phyloP scores from a whole-genome alignment of 2,329 filamentous ascomycete species.

The Pseudocercospora eumusae region DNA sequence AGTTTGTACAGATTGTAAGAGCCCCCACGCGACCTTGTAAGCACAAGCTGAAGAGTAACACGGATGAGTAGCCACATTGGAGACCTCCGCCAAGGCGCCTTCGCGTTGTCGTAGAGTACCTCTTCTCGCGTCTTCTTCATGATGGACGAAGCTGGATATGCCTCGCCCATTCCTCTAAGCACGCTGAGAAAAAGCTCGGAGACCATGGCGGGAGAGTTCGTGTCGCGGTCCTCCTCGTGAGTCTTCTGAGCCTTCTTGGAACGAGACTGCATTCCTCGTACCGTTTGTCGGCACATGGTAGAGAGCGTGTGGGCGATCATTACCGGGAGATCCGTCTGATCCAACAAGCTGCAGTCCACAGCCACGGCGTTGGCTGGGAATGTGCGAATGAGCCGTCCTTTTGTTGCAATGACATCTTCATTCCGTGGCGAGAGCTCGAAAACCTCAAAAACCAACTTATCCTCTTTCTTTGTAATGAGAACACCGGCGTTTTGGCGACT shows the following conservation, averaged over 20 bases:
- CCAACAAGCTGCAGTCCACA: conserved; percentile 12
- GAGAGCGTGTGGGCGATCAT: conserved; percentile 26
- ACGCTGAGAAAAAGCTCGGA: conserved; percentile 62
- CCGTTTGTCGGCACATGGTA: conserved; percentile 26
- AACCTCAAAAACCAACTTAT: conserved; percentile 55
- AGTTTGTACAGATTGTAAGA: conserved; percentile 32
- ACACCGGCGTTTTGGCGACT: conserved; percentile 32
- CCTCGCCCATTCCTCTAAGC: conserved; percentile 56
- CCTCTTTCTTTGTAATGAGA: conserved; percentile 26
- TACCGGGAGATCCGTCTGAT: conserved; percentile 37
- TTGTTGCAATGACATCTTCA: conserved; percentile 54
- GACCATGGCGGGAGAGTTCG: conserved; percentile 58
- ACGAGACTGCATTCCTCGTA: conserved; percentile 27
- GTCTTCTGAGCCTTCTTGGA: conserved; percentile 53
- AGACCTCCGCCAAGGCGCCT: conserved; percentile 62
- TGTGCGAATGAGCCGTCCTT: conserved; percentile 57
- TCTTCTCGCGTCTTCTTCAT: conserved; percentile 65
- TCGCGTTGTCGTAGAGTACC: conserved; percentile 50
- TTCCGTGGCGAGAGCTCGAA: conserved; percentile 62
- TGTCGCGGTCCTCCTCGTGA: conserved; percentile 60
- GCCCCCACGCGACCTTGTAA: conserved; percentile 42
- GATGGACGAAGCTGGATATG: conserved; percentile 43
- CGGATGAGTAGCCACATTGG: conserved; percentile 65
- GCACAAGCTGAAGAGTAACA: conserved; percentile 57
- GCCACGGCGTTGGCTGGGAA: conserved; percentile 60